Conservation (phyloP, 2,329 filamentous ascomycete species). For the Ceratocystis colombiana region DNA sequence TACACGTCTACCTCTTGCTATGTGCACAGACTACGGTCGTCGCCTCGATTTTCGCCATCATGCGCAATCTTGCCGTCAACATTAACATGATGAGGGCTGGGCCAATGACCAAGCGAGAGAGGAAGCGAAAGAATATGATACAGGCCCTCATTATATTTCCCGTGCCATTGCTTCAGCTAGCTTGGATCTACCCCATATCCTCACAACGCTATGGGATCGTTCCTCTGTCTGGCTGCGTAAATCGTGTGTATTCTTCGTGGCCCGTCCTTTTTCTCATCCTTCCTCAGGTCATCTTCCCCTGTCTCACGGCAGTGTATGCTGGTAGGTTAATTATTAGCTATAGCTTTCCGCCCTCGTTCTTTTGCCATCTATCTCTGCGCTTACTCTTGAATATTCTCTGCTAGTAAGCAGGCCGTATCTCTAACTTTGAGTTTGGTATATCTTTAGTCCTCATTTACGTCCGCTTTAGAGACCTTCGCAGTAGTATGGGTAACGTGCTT, state of each 20-base stretch:
- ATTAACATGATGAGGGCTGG: slow-evolving; percentile 39
- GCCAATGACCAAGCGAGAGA: slow-evolving; percentile 36
- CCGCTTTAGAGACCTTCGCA: slow-evolving; percentile 41
- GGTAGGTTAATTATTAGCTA: slow-evolving; percentile 33
- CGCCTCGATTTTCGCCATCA: slow-evolving; percentile 45
- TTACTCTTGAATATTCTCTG: too few species aligned
- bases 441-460: slow-evolving; percentile 38
- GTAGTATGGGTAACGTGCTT: slow-evolving; percentile 35
- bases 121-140: slow-evolving; percentile 35
- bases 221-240: slow-evolving; percentile 43
- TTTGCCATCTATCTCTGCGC: slow-evolving; percentile 15
- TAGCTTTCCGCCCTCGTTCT: neutral
- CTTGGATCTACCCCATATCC: slow-evolving; percentile 41
- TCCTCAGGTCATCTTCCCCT: slow-evolving; percentile 38
- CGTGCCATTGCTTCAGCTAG: slow-evolving; percentile 41
- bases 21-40: slow-evolving; percentile 42
- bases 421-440: neutral
- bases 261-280: slow-evolving; percentile 41
- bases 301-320: slow-evolving; percentile 40
- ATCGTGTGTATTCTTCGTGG: slow-evolving; percentile 39
- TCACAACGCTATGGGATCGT: slow-evolving; percentile 42
- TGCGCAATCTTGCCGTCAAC: slow-evolving; percentile 44
- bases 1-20: slow-evolving; percentile 39
- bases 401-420: neutral
- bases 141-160: slow-evolving; percentile 49